Conservation (phyloP, 805 yeast genomes). For the Priceomyces fermenticarens region DNA sequence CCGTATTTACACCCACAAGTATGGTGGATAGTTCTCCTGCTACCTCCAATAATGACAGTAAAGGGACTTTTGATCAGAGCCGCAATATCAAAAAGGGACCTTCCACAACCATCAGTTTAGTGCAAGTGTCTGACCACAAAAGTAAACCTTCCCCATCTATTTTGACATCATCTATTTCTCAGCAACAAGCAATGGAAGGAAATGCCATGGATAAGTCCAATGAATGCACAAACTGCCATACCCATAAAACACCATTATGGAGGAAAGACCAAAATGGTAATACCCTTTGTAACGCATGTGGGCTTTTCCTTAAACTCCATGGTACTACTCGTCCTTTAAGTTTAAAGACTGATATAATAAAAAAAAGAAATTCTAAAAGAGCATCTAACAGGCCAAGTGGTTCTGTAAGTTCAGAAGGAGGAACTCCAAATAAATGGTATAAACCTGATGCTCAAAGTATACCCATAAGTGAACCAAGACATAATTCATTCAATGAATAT, state of each 20-base stretch:
- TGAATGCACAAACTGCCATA: constrained; percentile 57
- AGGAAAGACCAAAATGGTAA: constrained; percentile 57
- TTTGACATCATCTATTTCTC: constrained; percentile 18
- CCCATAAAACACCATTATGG: constrained; percentile 62
- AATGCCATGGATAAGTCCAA: constrained; percentile 16
- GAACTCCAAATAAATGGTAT: constrained; percentile 2
- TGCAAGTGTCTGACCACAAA: constrained; percentile 10
- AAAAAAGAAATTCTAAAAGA: constrained; percentile 50
- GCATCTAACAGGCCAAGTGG: constrained; percentile 7
- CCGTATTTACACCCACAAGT: constrained; percentile 27
- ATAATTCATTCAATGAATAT: constrained; percentile 2
- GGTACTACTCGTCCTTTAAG: constrained; percentile 62
- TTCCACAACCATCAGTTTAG: constrained; percentile 12
- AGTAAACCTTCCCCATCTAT: constrained; percentile 14
- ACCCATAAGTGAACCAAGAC: constrained; percentile 4
- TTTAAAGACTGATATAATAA: constrained; percentile 55
- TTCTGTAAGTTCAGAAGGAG: neutral
- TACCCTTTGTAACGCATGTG: constrained; percentile 64
- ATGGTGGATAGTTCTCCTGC: constrained; percentile 18
- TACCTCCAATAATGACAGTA: neutral
- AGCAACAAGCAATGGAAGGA: constrained; percentile 8
- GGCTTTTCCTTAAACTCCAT: constrained; percentile 56
- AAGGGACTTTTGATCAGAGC: neutral
- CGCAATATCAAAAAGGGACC: constrained; percentile 17
- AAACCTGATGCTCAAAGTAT: constrained; percentile 1